Base-by-base conservation (phyloP, 768 basidiomycete species). In the Kwoniella shandongensis region DNA sequence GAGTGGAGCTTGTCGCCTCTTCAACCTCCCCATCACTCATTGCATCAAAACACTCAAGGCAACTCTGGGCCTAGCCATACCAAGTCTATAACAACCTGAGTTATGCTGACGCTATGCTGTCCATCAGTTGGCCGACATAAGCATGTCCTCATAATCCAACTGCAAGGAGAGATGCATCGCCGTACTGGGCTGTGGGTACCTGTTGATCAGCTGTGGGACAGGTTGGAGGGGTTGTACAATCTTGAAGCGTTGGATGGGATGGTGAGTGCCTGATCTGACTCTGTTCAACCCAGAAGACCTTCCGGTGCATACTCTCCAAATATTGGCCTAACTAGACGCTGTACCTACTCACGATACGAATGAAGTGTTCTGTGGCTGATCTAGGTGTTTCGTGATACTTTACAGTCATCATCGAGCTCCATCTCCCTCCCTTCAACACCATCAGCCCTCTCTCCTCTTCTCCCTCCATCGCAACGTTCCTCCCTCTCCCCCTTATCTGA, bases 61-160 rank as follows among this genome's bases (percentile, higher is more conserved):
- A n/a, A n/a, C n/a, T n/a, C n/a, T 38, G 11, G 11, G 36, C 36
- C 6, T 23, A 17, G 6, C 40, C 22, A 17, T 23, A 18, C n/a
- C 40, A 6, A 7, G 8, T 42, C 17, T 42, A 6, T 8, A 23
- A n/a, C 40, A n/a, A 23, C n/a, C 6, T 5, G n/a, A 5, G 40
- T 42, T 17, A 23, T 8, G 22, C 22, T n/a, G 17, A 23, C 40
- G 12, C 0, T 15, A 10, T 20, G 38, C 10, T 26, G 18, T 36
- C 22, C 13, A 18, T 15, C 17, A 75, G 74, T 73, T 39, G 74
- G 74, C 3, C 22, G 54, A 36, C 53, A 69, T 47, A 71, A 66
- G 41, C 66, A 75, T 45, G 50, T 70, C 36, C 22, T 60, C 18
- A 68, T 75, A 23, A 61, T 75, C 13, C 54, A 63, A n/a, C 46